phyloP scores from a whole-genome alignment of 1,284 basidiomycete genomes.

The Tilletia caries region DNA sequence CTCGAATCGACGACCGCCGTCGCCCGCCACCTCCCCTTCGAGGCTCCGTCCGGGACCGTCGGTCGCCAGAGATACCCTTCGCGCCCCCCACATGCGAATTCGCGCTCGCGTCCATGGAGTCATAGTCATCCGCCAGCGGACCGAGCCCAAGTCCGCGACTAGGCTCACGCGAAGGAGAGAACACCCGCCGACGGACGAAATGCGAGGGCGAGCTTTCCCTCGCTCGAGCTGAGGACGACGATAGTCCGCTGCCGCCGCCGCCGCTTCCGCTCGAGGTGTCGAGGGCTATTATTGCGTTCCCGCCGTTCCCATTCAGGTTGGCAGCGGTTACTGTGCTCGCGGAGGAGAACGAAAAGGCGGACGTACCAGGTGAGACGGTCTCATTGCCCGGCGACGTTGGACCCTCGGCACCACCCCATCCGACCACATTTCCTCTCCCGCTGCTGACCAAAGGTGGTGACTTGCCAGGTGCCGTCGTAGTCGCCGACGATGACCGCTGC shows the following conservation, averaged over 20 bases:
- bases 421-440: too few relatives aligned
- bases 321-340: slow-evolving; percentile 5
- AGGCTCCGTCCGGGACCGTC: neutral
- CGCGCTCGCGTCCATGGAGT: too few relatives aligned
- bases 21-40: neutral
- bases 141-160: neutral
- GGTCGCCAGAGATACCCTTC: neutral
- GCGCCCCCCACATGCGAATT: too few relatives aligned
- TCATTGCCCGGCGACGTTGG: neutral
- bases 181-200: neutral
- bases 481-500: neutral
- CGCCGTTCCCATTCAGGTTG: neutral
- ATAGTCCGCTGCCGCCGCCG: neutral
- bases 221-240: neutral
- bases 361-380: neutral
- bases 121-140: neutral
- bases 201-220: slow-evolving; percentile 4
- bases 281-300: neutral
- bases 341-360: slow-evolving; percentile 4
- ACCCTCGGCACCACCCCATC: too few relatives aligned
- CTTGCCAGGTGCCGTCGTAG: neutral
- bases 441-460: neutral
- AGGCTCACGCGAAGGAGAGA: slow-evolving; percentile 4
- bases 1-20: neutral
- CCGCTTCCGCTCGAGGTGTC: neutral